Base-by-base conservation (phyloP, 495 filamentous ascomycete genomes). In the Pyrenopolyporus hunteri region DNA sequence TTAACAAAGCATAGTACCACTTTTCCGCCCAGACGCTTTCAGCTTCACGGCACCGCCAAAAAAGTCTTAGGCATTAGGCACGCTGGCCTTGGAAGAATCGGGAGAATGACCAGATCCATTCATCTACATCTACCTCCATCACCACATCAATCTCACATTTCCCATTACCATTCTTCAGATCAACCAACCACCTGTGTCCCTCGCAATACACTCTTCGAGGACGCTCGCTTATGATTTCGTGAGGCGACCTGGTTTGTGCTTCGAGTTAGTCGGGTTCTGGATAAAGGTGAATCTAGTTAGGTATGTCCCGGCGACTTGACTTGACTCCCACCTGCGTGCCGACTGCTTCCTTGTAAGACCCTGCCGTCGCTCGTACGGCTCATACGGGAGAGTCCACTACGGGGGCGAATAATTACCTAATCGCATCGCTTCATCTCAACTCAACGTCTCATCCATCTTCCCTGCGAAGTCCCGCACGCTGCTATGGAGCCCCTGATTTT, bases 1-100 rank as follows among this genome's bases (percentile, higher is more conserved):
- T 52, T 57, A 61, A 66, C 63, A 66, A 66, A 66, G 63, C 57
- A 32, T 20, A 48, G 45, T 46, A 53, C 33, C 26, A 49, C 19
- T 37, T 57, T 40, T 29, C 28, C 35, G 13, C 40, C 19, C 16
- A 23, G 46, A 61, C 57, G 63, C 57, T 66, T 66, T 66, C 63
- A 66, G 51, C 46, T 43, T 61, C 51, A 28, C 44, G 29, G 10
- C 20, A 28, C 37, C 29, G 13, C n/a, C 10, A 17, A 6, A 7
- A 13, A 53, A n/a, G 23, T 47, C 40, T 47, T 53, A 40, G 28
- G 19, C 8, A n/a, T 55, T 46, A 49, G 46, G 49, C 22, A 47
- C 14, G 14, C 46, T 52, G 63, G 63, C 46, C 57, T n/a, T n/a
- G n/a, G n/a, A 42, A 20, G 37, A 42, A 36, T 13, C n/a, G 23